Base-by-base conservation (phyloP, 1,139 yeast species). In the Pichia sp. region DNA sequence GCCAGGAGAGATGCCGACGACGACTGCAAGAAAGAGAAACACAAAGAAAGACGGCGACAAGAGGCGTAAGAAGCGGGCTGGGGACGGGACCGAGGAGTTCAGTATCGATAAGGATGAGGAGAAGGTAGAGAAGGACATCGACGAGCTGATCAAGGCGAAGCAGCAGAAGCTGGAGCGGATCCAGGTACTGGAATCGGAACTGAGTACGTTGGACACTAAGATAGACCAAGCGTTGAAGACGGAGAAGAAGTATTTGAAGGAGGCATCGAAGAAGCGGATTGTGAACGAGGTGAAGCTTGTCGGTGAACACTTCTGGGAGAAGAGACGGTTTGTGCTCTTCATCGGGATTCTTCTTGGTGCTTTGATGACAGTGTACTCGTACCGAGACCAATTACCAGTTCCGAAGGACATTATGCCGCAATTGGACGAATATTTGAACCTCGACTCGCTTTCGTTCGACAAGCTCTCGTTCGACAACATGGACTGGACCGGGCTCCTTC, bases 281-380 rank as follows among this genome's bases (percentile, higher is more conserved):
- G 39, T 21, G 39, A 40, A 7, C 3, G 16, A 36, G 18, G 46
- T 44, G 3, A 45, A 48, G 44, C 52, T 55, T 4, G 44, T 50
- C 3, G 56, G 59, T 1, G 49, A 53, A n/a, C 59, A 62, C 34
- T 53, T 64, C 23, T 50, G 71, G 58, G 72, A 74, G 60, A 73
- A 80, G 31, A 67, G 80, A 53, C 64, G 82, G 46, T 79, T 74
- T 34, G 70, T 76, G 25, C 79, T 80, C 56, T 61, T 76, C 1
- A 65, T 79, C 47, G 85, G 96, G 44, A 82, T 95, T 0, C 47
- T 87, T 1, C 61, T 88, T 18, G 97, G 97, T 8, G 71, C 87
- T 3, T 54, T 78, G 1, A 64, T 80, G 5, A 90, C 96, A 0
- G 74, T 81, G 36, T 79, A 85, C 60, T 85, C 89, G 1, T 73